These are phyloP conservation scores for Verticillium longisporum DNA, from an alignment of 2,329 filamentous ascomycete genomes.

Conservation along the genomic window DNA sequence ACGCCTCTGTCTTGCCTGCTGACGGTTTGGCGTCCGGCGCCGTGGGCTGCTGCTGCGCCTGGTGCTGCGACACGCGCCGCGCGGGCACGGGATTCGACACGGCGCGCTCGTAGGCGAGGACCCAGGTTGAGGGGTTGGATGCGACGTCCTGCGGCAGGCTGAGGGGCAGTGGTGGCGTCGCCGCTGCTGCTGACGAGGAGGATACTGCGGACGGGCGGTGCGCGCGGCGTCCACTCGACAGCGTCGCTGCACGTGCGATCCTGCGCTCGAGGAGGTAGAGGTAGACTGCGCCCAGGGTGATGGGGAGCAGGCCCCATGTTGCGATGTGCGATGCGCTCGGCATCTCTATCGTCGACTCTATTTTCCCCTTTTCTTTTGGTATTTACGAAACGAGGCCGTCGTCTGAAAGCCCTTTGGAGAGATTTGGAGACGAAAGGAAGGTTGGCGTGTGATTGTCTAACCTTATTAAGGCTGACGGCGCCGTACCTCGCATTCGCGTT, in stretches of 20 bases:
- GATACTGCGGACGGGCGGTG: background rate
- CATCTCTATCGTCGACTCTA: background rate
- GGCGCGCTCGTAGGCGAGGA: conserved; percentile 20
- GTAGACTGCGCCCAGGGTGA: background rate
- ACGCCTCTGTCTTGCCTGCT: background rate
- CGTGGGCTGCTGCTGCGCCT: too few relatives aligned
- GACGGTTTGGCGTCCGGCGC: too few relatives aligned
- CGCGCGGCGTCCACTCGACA: background rate
- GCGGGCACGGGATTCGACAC: conserved; percentile 15
- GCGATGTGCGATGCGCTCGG: background rate
- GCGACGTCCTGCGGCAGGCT: conserved; percentile 15
- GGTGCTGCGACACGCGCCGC: background rate
- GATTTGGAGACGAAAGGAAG: background rate
- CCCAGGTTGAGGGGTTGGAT: conserved; percentile 14
- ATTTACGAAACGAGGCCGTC: background rate
- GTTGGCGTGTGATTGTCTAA: background rate
- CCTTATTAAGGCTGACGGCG: background rate
- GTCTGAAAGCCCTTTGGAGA: background rate
- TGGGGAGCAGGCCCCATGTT: background rate
- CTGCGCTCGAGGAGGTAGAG: background rate
- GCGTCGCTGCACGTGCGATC: background rate
- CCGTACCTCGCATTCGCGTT: background rate
- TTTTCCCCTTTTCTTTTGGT: too few relatives aligned
- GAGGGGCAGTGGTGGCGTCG: background rate
- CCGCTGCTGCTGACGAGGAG: background rate